phyloP scores from a whole-genome alignment of 257 asterid genomes.

The Euphrasia confusa region DNA sequence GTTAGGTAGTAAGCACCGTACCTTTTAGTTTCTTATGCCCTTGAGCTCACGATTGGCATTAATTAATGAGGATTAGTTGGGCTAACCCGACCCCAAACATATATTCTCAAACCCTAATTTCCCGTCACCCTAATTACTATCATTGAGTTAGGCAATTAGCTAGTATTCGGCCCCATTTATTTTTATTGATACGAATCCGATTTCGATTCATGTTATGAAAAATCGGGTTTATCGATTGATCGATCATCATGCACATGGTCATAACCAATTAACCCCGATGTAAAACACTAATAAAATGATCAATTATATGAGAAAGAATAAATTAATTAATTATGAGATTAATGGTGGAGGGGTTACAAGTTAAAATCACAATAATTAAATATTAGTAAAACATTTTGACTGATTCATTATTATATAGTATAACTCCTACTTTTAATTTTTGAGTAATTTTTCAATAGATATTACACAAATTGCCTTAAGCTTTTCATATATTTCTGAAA shows the following conservation, averaged over 20 bases:
- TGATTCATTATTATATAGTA: neutral
- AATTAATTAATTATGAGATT: neutral
- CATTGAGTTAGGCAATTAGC: neutral
- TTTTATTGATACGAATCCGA: too few relatives aligned
- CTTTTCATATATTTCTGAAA: slow-evolving; percentile 16
- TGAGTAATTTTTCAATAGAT: too few relatives aligned
- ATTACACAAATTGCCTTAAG: slow-evolving; percentile 6
- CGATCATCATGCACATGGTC: too few relatives aligned
- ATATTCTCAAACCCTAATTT: slow-evolving; percentile 13
- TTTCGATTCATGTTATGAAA: too few relatives aligned
- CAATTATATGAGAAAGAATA: too few relatives aligned
- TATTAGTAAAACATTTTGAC: slow-evolving; percentile 20
- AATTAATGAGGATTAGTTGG: too few relatives aligned
- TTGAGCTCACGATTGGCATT: slow-evolving; percentile 19
- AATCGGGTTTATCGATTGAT: too few relatives aligned
- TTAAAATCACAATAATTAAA: slow-evolving; percentile 12
- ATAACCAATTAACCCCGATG: too few relatives aligned
- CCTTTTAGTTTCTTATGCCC: slow-evolving; percentile 15
- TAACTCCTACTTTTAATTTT: too few relatives aligned
- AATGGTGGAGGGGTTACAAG: slow-evolving; percentile 31
- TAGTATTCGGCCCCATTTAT: too few relatives aligned
- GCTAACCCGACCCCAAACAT: neutral
- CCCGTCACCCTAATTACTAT: neutral
- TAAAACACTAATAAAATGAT: too few relatives aligned
- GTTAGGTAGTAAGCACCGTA: slow-evolving; percentile 9